These are phyloP conservation scores for Globisporangium polare DNA, from an alignment of 352 stramenopile species.

Conservation along the genomic window DNA sequence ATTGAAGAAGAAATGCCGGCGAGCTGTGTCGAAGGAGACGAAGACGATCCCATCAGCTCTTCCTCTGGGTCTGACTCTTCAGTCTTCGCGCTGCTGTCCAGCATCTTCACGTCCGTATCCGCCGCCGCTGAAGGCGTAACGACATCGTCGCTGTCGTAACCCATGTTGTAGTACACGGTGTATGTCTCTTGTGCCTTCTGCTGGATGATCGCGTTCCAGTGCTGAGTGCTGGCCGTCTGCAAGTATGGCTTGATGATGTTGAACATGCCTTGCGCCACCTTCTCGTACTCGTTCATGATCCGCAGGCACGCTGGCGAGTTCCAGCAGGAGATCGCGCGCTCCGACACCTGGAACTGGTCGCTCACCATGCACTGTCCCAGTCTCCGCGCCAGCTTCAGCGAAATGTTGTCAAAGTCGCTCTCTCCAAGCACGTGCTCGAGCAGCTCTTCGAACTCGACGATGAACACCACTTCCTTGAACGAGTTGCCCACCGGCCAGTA, in stretches of 20 bases:
- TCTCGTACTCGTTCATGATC: slow-evolving; percentile 90
- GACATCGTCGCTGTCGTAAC: slow-evolving; percentile 76
- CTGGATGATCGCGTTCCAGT: slow-evolving; percentile 86
- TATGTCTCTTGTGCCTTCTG: slow-evolving; percentile 85
- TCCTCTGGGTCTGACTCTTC: slow-evolving; percentile 54
- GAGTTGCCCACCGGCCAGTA: slow-evolving; percentile 86
- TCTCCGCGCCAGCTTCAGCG: slow-evolving; percentile 47
- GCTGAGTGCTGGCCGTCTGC: slow-evolving; percentile 37
- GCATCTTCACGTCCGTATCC: slow-evolving; percentile 31
- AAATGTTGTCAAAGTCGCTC: slow-evolving; percentile 69
- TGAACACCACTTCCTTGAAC: slow-evolving; percentile 88
- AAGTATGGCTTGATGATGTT: slow-evolving; percentile 77
- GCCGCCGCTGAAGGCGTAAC: slow-evolving; percentile 14
- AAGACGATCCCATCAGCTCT: slow-evolving; percentile 16
- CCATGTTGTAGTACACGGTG: slow-evolving; percentile 89
- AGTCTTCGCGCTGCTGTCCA: slow-evolving; percentile 52
- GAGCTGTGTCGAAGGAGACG: not conserved
- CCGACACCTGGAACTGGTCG: slow-evolving; percentile 82
- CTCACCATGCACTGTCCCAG: slow-evolving; percentile 78
- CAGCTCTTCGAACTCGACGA: slow-evolving; percentile 87
- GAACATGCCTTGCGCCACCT: slow-evolving; percentile 81
- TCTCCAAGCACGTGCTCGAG: slow-evolving; percentile 84
- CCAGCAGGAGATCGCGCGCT: slow-evolving; percentile 83
- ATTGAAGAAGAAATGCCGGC: slow-evolving; percentile 1
- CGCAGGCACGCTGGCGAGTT: slow-evolving; percentile 72